Conservation (phyloP, 305 asterid genomes). For the Striga hermonthica region DNA sequence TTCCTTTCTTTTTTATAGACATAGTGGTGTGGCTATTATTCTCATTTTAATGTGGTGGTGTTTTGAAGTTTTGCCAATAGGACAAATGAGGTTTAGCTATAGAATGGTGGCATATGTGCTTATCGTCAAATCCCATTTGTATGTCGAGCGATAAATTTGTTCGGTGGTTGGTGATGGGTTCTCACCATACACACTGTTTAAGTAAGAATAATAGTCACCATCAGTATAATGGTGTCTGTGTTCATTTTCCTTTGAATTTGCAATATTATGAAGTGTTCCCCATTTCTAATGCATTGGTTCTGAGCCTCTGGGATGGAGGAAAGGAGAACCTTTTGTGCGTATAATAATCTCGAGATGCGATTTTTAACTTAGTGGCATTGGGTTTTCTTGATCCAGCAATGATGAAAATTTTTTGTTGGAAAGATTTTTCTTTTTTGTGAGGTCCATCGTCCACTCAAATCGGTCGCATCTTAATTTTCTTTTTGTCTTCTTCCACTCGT, state of each 20-base stretch:
- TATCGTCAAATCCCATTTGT: conserved; percentile 34
- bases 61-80: too few relatives aligned
- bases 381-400: conserved; percentile 41
- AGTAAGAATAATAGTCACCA: conserved; percentile 45
- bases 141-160: conserved; percentile 35
- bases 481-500: conserved; percentile 41
- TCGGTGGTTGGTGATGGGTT: conserved; percentile 48
- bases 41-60: too few relatives aligned
- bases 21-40: too few relatives aligned
- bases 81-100: conserved; percentile 15
- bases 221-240: conserved; percentile 28
- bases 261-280: too few relatives aligned
- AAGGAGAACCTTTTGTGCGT: conserved; percentile 6
- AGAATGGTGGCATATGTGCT: conserved; percentile 47
- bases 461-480: conserved; percentile 33
- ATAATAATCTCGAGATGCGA: conserved; percentile 33
- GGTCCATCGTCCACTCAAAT: conserved; percentile 50
- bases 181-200: conserved; percentile 49
- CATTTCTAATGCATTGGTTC: conserved; percentile 27
- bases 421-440: conserved; percentile 37
- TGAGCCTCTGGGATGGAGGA: conserved; percentile 29
- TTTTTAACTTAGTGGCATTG: conserved; percentile 42
- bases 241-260: conserved; percentile 9
- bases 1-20: too few relatives aligned
- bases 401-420: conserved; percentile 41